Base-by-base conservation (phyloP, 2,329 filamentous ascomycete species). In the Calonectria honghensis region DNA sequence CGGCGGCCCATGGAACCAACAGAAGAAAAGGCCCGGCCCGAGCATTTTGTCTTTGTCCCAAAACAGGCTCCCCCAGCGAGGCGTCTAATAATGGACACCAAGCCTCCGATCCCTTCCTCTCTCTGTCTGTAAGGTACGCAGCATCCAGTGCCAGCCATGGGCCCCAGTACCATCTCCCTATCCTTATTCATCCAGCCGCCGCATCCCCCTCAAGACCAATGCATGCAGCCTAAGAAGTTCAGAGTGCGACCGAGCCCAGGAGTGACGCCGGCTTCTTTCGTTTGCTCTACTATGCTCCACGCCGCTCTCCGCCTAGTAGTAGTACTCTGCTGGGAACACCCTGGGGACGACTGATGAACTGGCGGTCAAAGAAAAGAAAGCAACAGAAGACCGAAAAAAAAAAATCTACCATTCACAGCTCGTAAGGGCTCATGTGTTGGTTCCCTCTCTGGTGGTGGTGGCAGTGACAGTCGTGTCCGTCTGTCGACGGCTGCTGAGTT, bases 341-440 rank as follows among this genome's bases (percentile, higher is more conserved):
- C 77, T 80, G 77, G 72, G 70, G 71, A 69, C 65, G 54, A 66
- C 57, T 81, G 83, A 85, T 85, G 85, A 88, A 89, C 85, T 89
- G 87, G 87, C 87, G 87, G 87, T 89, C 87, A 89, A 80, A 73
- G 74, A 74, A 75, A 32, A 65, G 66, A 88, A 80, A 72, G 70
- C 68, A 72, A 29, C 54, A 59, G 64, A 74, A 68, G 67, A 61
- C 68, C 39, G 52, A 65, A 71, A 74, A 78, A 74, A 78, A 67
- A 70, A 66, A 32, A 67, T 61, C 54, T 68, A 41, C 32, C 69
- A 45, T 48, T 61, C 57, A 64, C 54, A 51, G 51, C 59, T 35
- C 39, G 29, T 52, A 37, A 70, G 29, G 41, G 64, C 64, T 54
- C 63, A 48, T 70, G 41, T 71, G 61, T n/a, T 66, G 66, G 59